Base-by-base conservation (phyloP, 148 eudicot species). In the Camellia lanceoleosa region DNA sequence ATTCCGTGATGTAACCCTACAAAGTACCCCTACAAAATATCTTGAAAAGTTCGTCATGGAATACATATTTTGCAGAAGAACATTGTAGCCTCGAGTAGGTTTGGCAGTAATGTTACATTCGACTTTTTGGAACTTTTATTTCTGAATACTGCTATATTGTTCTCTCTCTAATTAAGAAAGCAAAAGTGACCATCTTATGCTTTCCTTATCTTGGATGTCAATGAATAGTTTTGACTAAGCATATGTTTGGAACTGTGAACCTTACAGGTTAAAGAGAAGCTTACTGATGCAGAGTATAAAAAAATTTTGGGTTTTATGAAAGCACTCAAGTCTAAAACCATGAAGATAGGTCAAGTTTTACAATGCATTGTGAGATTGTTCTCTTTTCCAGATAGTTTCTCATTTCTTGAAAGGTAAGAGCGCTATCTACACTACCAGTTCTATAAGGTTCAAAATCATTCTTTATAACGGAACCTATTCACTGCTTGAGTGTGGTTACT, bases 241-340 rank as follows among this genome's bases (percentile, higher is more conserved):
- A 67, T 68, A 68, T 54, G 14, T 43, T 79, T 69, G 52, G 52
- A 47, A 62, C 38, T 66, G 0, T n/a, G 51, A 67, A 73, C 46
- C 47, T 75, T 80, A 62, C 95, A 96, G 99, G 99, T 96, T 64
- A 84, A 90, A 80, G 92, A 90, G 86, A 92, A 90, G 84, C 99
- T 96, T 78, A 85, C 82, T 66, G 86, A 83, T 72, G 83, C 85
- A 18, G 99, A 96, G 75, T 96, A 96, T 78, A 82, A 81, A 78
- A 91, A 91, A 77, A 93, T 93, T 87, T 81, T 93, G 71, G 91
- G 93, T 79, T 89, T 86, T 77, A 86, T 96, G 94, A 89, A 87
- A 87, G 98, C 94, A 11, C 89, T 96, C 64, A 96, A 91, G 86
- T 89, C 97, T 72, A 94, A 92, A 83, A 87, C 94, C 75, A 88